These are phyloP conservation scores for Collybiopsis luxurians DNA, from an alignment of 768 basidiomycete genomes.

Conservation along the genomic window DNA sequence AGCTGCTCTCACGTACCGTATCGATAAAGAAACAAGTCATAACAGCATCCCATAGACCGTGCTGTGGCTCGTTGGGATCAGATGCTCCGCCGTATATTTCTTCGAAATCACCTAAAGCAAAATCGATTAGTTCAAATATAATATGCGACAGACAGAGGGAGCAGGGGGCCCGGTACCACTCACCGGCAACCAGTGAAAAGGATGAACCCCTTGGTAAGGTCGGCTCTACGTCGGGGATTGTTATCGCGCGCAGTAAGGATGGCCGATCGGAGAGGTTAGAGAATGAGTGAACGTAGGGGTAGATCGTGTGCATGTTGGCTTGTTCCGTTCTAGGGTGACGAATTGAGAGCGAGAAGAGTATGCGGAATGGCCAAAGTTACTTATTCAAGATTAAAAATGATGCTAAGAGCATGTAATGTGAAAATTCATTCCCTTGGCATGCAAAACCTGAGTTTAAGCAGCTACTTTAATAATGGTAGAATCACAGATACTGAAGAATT, in stretches of 20 bases:
- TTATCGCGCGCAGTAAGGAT: conserved; percentile 63
- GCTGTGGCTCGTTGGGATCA: conserved; percentile 59
- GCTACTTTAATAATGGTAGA: not conserved
- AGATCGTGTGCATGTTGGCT: conserved; percentile 70
- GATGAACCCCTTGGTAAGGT: conserved; percentile 60
- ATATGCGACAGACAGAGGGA: too few relatives aligned
- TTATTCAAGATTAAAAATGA: conserved; percentile 88
- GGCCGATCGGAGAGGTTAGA: conserved; percentile 67
- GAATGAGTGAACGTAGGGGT: conserved; percentile 91
- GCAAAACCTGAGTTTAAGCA: conserved; percentile 66
- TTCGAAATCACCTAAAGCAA: conserved; percentile 75
- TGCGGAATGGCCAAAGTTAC: conserved; percentile 32
- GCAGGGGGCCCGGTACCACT: too few relatives aligned
- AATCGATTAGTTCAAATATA: too few relatives aligned
- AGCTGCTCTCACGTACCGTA: conserved; percentile 56
- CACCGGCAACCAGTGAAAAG: conserved; percentile 85
- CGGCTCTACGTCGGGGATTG: conserved; percentile 84
- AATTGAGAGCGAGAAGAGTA: not conserved
- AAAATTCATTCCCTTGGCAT: conserved; percentile 95
- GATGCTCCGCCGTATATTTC: conserved; percentile 77
- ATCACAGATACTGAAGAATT: not conserved
- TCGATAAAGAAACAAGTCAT: conserved; percentile 98
- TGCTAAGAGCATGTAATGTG: conserved; percentile 89
- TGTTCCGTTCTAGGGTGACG: conserved; percentile 50
- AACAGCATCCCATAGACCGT: conserved; percentile 83